Evolutionary conservation across 1,139 yeast species (phyloP).

Genomic region (Scheffersomyces quercinus): DNA sequence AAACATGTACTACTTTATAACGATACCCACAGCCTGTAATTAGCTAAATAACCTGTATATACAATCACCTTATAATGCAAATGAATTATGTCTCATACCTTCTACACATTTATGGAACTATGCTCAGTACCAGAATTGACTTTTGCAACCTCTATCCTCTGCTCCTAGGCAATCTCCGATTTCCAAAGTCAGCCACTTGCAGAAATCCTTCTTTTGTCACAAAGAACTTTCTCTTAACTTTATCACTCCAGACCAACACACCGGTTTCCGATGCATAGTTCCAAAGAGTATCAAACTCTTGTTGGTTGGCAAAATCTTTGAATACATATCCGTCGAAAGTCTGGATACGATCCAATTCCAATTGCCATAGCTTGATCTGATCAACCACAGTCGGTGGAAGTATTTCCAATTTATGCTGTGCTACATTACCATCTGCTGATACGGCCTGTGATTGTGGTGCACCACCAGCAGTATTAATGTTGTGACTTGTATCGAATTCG

Average conservation of each 20-base stretch:
- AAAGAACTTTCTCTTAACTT: constrained; percentile 70
- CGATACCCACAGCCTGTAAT: too few species aligned
- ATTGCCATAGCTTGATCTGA: constrained; percentile 93
- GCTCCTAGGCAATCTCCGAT: constrained; percentile 46
- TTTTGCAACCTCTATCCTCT: neutral
- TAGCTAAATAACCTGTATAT: too few species aligned
- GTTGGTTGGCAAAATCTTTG: constrained; percentile 76
- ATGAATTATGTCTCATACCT: too few species aligned
- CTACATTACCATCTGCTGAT: constrained; percentile 23
- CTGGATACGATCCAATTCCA: constrained; percentile 89
- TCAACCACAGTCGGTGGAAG: constrained; percentile 96
- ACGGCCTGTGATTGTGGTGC: constrained; percentile 38
- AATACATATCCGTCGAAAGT: constrained; percentile 86
- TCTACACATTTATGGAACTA: too few species aligned
- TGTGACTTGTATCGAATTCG: constrained; percentile 62
- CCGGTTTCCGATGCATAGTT: constrained; percentile 90
- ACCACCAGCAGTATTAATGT: constrained; percentile 50
- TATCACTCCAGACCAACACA: constrained; percentile 82
- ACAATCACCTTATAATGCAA: too few species aligned
- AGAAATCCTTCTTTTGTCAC: constrained; percentile 83
- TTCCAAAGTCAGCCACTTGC: constrained; percentile 85
- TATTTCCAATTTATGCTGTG: constrained; percentile 56
- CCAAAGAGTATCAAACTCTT: constrained; percentile 72
- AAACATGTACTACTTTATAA: too few species aligned
- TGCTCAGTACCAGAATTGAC: too few species aligned